Evolutionary conservation across 495 filamentous ascomycete genomes (phyloP), one percentile per base, ranked within the genome.

Genomic region (Penicillium roqueforti): DNA sequence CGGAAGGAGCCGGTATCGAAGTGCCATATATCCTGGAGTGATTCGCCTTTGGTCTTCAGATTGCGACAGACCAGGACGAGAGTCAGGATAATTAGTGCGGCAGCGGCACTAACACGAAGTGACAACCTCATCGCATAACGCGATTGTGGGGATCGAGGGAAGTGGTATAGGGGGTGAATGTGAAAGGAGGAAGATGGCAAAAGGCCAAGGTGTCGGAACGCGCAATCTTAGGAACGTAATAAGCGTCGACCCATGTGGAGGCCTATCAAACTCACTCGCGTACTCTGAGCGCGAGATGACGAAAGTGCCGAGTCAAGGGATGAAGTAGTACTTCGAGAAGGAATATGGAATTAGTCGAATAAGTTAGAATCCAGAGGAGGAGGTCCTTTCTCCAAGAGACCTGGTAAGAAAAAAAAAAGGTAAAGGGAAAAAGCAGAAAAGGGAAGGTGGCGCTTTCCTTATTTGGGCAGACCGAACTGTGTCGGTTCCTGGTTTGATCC

Each of bases 81-180:
- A 44, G 65, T 47, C 53, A 70, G 32, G 56, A 74, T 58, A 32
- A 75, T 60, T 40, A 75, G 62, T 66, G 57, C 63, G 61, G 57
- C 53, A 39, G 59, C 62, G 44, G 58, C 53, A 63, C 67, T 63
- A 60, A 73, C 51, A 53, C 69, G 68, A 56, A 68, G 51, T 65
- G 74, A 68, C 60, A 71, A 44, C 68, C 68, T 71, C 73, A 74
- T 74, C 56, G 70, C 74, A 77, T 76, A 53, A 59, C 69, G 55
- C 58, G 56, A 48, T 61, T 32, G 25, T 41, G 7, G 43, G 31
- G 37, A n/a, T 36, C 6, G 16, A 13, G 38, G 37, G 22, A 31
- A 22, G 18, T 37, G n/a, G 44, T 14, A 44, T 41, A 8, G 29
- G 14, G 14, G 34, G 32, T 9, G 32, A 42, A 16, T 14, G 16